Evolutionary conservation across 2,329 filamentous ascomycete genomes (phyloP), one percentile per base, ranked within the genome.

Genomic region (Alternaria gaisen): DNA sequence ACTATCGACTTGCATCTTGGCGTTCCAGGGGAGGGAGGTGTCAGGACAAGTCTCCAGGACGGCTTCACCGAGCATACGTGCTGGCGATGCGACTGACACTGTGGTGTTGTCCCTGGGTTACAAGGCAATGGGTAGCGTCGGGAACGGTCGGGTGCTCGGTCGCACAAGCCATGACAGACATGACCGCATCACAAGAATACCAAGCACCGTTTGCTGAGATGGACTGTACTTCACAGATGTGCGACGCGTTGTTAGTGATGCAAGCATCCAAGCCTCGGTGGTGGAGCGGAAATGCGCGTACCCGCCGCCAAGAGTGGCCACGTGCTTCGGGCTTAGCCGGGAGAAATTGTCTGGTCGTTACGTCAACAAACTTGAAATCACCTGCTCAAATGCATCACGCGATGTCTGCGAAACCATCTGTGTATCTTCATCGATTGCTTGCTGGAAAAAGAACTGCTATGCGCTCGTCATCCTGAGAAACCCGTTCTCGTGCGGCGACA

Each of bases 1-100:
- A 36, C 60, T 46, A 56, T 60, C 48, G 75, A 52, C 50, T 36
- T 30, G 36, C 34, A 36, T 41, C 53, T 60, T 47, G 58, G 58
- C 53, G 18, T 30, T 56, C 40, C 44, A 40, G 42, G 42, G 34
- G 30, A 48, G 46, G 40, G 18, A 56, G n/a, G 32, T 30, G 30
- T 5, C 40, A 53, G 51, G 22, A 40, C 24, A 34, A 30, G 30
- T 30, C 28, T 30, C 12, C 28, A 11, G 9, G 28, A n/a, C 30
- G 52, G 12, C 44, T 56, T 18, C 34, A 18, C 46, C 30, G 20
- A 14, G 30, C 2, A 36, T 36, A 12, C 30, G 3, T 36, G 43
- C 32, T 34, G 32, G 30, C 38, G 22, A 34, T 54, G 3, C 22
- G 8, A 6, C 42, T 28, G 14, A 38, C 30, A 38, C n/a, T 42